Percentiles rank a stretch among this genome's conserved stretches.
phyloP scores from a whole-genome alignment of 495 filamentous ascomycete genomes.

The Neurospora sp. region DNA sequence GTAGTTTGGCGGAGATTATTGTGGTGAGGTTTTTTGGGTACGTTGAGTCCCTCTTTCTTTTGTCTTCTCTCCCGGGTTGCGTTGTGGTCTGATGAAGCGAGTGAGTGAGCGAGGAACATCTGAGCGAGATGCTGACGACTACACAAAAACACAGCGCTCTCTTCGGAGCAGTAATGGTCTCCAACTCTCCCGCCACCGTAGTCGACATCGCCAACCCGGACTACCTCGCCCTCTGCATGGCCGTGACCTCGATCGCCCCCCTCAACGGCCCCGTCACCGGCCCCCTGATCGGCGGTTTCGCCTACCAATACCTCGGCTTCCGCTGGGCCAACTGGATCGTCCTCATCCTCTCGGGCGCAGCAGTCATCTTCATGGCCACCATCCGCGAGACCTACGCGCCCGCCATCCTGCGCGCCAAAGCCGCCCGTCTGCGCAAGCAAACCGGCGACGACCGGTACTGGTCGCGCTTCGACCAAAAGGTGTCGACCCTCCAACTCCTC shows the following conservation, averaged over 20 bases:
- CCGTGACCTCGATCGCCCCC: constrained; percentile 67
- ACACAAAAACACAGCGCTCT: constrained; percentile 40
- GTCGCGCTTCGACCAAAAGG: constrained; percentile 62
- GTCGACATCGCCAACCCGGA: constrained; percentile 66
- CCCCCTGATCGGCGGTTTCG: constrained; percentile 49
- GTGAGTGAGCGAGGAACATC: background rate
- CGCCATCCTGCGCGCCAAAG: constrained; percentile 57
- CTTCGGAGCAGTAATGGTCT: constrained; percentile 68
- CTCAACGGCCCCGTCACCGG: constrained; percentile 60
- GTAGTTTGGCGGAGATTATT: constrained; percentile 53
- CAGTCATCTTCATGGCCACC: constrained; percentile 39
- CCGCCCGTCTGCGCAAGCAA: constrained; percentile 58
- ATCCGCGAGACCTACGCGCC: constrained; percentile 74
- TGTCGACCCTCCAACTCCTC: constrained; percentile 35
- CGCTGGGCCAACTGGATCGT: constrained; percentile 80
- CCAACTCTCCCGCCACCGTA: constrained; percentile 73
- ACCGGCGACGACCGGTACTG: constrained; percentile 67
- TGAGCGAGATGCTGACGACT: constrained; percentile 6
- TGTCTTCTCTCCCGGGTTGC: background rate
- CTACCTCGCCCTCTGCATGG: constrained; percentile 60
- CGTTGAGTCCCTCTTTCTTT: constrained; percentile 2
- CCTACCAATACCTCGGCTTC: constrained; percentile 61
- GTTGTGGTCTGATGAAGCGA: background rate
- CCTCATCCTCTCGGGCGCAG: constrained; percentile 54
- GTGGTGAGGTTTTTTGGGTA: constrained; percentile 64